A percentile compares a stretch with the other conserved stretches of the same genome.
phyloP scores from a whole-genome alignment of 164 flowering plant genomes.

The Berberis vulgaris region DNA sequence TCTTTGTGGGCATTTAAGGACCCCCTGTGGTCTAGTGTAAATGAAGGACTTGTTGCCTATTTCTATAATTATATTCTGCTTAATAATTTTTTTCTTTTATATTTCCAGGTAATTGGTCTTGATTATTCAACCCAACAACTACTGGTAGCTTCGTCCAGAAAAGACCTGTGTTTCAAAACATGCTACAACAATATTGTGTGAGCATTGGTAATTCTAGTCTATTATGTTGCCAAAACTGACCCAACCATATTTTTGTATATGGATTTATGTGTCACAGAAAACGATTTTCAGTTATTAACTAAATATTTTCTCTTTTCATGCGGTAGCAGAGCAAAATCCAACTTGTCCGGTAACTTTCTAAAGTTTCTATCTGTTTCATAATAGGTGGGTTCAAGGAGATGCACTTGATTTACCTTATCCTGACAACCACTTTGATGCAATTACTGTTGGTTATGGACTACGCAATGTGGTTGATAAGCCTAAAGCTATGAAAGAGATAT shows the following conservation, averaged over 20 bases:
- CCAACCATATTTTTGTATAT: no score
- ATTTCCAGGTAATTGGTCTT: slow-evolving; percentile 66
- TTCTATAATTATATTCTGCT: no score
- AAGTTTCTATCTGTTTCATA: not conserved
- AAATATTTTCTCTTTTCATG: no score
- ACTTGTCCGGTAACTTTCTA: not conserved
- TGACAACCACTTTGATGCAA: slow-evolving; percentile 70
- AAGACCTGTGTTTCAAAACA: slow-evolving; percentile 31
- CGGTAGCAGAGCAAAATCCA: no score
- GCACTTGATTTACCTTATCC: slow-evolving; percentile 73
- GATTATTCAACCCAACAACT: slow-evolving; percentile 81
- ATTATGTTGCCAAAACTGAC: not conserved
- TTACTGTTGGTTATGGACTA: slow-evolving; percentile 83
- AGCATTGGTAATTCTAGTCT: slow-evolving; percentile 51
- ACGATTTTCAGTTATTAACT: no score
- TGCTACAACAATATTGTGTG: slow-evolving; percentile 82
- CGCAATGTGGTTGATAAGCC: slow-evolving; percentile 63
- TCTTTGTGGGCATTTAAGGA: no score
- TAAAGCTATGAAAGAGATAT: slow-evolving; percentile 56
- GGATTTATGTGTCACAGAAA: no score
- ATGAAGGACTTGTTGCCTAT: no score
- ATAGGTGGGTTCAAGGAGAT: slow-evolving; percentile 94
- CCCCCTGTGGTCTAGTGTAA: no score
- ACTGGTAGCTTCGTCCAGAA: slow-evolving; percentile 61
- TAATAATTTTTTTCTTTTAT: not conserved